A percentile compares a stretch with the other conserved stretches of the same genome.
Evolutionary conservation across 208 protist species (phyloP).

Genomic region (Leishmania major): DNA sequence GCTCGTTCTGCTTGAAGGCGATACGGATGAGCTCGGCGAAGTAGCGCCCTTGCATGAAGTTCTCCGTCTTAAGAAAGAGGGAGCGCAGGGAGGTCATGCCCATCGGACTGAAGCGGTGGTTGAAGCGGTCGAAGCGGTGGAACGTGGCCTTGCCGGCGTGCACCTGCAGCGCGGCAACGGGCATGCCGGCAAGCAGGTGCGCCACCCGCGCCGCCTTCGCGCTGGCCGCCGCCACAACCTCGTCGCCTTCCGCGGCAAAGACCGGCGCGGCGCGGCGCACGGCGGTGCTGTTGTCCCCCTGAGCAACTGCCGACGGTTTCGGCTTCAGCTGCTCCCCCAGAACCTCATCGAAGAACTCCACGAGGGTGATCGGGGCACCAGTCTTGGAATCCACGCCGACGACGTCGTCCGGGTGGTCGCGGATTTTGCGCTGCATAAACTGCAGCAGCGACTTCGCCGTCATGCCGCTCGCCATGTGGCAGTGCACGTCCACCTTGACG

Average conservation of each 20-base stretch:
- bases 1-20: slow-evolving; percentile 52
- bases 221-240: neutral
- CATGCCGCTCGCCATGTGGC: slow-evolving; percentile 78
- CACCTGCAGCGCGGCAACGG: slow-evolving; percentile 77
- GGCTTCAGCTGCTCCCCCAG: slow-evolving; percentile 14
- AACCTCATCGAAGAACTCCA: slow-evolving; percentile 38
- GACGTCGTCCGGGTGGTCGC: slow-evolving; percentile 64
- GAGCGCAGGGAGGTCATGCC: slow-evolving; percentile 64
- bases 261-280: neutral
- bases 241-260: neutral
- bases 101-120: slow-evolving; percentile 84
- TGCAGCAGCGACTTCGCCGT: slow-evolving; percentile 72
- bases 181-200: slow-evolving; percentile 49
- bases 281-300: neutral
- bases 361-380: slow-evolving; percentile 42
- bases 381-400: slow-evolving; percentile 55
- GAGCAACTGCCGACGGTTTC: neutral
- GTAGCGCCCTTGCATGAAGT: slow-evolving; percentile 91
- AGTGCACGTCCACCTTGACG: slow-evolving; percentile 89
- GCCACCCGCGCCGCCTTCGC: slow-evolving; percentile 33
- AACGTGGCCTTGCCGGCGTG: slow-evolving; percentile 79
- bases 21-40: slow-evolving; percentile 82
- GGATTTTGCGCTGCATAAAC: slow-evolving; percentile 75
- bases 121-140: slow-evolving; percentile 93
- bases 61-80: slow-evolving; percentile 85